Evolutionary conservation across 345 rosid genomes (phyloP).

Genomic region (Euphorbia peplus): DNA sequence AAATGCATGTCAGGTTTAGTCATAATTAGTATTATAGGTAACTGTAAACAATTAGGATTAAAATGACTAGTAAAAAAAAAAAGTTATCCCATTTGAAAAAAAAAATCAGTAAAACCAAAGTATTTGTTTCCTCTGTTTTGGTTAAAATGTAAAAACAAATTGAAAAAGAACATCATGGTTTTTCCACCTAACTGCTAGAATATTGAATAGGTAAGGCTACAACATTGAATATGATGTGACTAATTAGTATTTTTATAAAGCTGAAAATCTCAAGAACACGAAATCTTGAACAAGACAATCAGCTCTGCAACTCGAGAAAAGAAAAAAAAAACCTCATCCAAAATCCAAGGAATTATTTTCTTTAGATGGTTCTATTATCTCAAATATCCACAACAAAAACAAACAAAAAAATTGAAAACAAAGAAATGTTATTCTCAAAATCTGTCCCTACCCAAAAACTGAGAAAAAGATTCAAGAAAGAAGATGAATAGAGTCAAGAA

Average conservation of each 20-base stretch:
- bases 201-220: neutral
- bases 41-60: slow-evolving; percentile 22
- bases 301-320: slow-evolving; percentile 24
- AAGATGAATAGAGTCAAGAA: slow-evolving; percentile 46
- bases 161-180: slow-evolving; percentile 1
- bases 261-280: slow-evolving; percentile 17
- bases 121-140: slow-evolving; percentile 29
- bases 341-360: slow-evolving; percentile 26
- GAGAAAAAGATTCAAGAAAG: slow-evolving; percentile 19
- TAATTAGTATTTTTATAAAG: neutral
- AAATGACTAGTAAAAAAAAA: too few species aligned
- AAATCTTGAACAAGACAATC: slow-evolving; percentile 20
- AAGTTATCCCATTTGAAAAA: slow-evolving; percentile 37
- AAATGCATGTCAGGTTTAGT: slow-evolving; percentile 41
- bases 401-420: neutral
- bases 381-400: slow-evolving; percentile 24
- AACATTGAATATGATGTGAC: neutral
- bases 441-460: slow-evolving; percentile 46
- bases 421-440: slow-evolving; percentile 29
- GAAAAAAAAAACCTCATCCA: slow-evolving; percentile 28
- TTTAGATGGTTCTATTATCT: slow-evolving; percentile 33
- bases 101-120: slow-evolving; percentile 15
- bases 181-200: slow-evolving; percentile 9
- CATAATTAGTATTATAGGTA: slow-evolving; percentile 24
- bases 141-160: slow-evolving; percentile 8